Evolutionary conservation across 371 early-diverging fungal genomes (phyloP), one percentile per base, ranked within the genome.

Genomic region (Apophysomyces ossiformis): DNA sequence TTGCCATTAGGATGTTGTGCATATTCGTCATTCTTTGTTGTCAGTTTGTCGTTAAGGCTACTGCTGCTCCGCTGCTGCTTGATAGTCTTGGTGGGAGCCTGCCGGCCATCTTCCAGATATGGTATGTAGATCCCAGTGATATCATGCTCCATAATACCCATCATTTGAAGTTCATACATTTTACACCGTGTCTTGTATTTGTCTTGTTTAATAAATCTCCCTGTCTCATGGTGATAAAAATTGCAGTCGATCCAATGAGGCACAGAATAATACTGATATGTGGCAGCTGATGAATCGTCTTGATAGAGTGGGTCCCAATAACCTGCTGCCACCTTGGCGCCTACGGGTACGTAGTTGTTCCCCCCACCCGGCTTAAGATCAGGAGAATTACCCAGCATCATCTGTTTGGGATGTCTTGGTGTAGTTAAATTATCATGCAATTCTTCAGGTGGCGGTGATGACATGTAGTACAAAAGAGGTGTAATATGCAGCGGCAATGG

Each of bases 241-340:
- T 94, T 95, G 61, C 91, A 90, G 63, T 95, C 96, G 15, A 97
- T 83, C 98, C 98, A 98, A 70, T 94, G 90, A 0, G 98, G 97
- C 37, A 94, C 89, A 60, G 88, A 87, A 71, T 88, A 95, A 66
- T 91, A 90, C 1, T 66, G 73, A 38, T 82, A 73, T 0, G 78
- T 85, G 9, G 78, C 64, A 16, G 66, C 70, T 7, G 36, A 36
- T 11, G 72, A 37, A 4, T 78, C 81, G 37, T 87, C 87, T 45
- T 80, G 75, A 57, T 88, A 85, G 3, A 88, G 58, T 12, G 90
- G 90, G 62, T 86, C 88, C 47, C 85, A 74, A 58, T 72, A 76
- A 36, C 84, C 87, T 57, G 57, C 50, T 26, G 41, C 35, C 65
- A 74, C 66, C 63, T 76, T 76, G 47, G 21, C 16, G 47, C n/a